Percentiles rank a stretch among this genome's conserved stretches.
Conservation (phyloP, 352 stramenopile genomes). For the Hyaloperonospora brassicae region DNA sequence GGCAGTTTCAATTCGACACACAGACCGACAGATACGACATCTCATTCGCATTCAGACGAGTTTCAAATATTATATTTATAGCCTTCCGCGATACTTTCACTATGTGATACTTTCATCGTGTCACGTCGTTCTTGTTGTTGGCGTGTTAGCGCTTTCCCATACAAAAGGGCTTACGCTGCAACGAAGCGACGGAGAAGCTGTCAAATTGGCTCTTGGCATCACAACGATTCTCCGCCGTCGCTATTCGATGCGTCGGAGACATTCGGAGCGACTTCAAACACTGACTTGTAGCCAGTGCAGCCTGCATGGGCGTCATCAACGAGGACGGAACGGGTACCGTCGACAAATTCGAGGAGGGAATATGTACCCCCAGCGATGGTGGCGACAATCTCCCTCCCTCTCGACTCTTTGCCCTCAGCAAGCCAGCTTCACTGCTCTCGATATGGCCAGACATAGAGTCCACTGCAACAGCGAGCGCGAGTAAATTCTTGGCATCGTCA, state of each 20-base stretch:
- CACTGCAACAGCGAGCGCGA: conserved; percentile 16
- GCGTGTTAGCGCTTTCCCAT: neutral
- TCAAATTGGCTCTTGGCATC: conserved; percentile 18
- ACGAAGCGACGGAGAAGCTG: conserved; percentile 19
- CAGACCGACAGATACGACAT: too few species aligned
- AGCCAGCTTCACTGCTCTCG: neutral
- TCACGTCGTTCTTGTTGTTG: neutral
- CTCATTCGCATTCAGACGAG: too few species aligned
- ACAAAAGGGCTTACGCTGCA: neutral
- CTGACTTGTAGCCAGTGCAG: conserved; percentile 6
- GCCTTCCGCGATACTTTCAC: too few species aligned
- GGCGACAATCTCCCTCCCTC: neutral
- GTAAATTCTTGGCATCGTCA: conserved; percentile 10
- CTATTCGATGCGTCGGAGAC: conserved; percentile 45
- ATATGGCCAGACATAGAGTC: conserved; percentile 8
- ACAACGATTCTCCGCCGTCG: conserved; percentile 21
- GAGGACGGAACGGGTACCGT: conserved; percentile 1
- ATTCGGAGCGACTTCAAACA: conserved; percentile 19
- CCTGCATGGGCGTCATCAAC: conserved; percentile 32
- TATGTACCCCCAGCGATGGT: conserved; percentile 20
- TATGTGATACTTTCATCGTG: too few species aligned
- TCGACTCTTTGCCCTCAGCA: conserved; percentile 1
- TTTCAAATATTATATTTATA: too few species aligned
- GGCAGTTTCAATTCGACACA: too few species aligned
- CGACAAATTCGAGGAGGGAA: conserved; percentile 7